These are phyloP conservation scores for Saturnispora halmiae DNA, from an alignment of 805 yeast species.

Conservation along the genomic window DNA sequence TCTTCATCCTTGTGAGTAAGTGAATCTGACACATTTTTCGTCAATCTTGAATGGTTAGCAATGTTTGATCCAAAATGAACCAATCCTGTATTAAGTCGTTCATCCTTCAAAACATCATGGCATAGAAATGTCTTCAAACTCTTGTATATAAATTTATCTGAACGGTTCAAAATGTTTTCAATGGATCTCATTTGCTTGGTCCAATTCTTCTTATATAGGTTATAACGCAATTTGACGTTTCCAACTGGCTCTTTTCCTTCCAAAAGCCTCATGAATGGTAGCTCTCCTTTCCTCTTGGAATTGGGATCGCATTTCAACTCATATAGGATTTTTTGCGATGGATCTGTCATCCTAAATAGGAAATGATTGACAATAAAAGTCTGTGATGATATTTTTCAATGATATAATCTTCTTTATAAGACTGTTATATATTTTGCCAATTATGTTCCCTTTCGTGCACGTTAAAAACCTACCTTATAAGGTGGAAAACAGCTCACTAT, in stretches of 20 bases:
- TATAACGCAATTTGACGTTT: constrained; percentile 33
- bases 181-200: constrained; percentile 25
- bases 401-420: not conserved
- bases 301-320: constrained; percentile 18
- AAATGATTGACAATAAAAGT: too few species aligned
- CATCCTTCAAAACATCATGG: constrained; percentile 18
- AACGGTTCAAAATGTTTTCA: constrained; percentile 23
- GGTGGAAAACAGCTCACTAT: constrained; percentile 37
- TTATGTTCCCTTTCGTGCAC: constrained; percentile 31
- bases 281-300: constrained; percentile 5
- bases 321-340: constrained; percentile 27
- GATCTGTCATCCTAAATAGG: not conserved
- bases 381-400: too few species aligned
- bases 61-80: constrained; percentile 36
- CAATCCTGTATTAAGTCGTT: constrained; percentile 30
- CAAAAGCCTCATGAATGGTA: constrained; percentile 36
- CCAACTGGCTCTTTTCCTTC: constrained; percentile 36
- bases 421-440: not conserved
- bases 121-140: constrained; percentile 24
- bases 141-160: constrained; percentile 30
- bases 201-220: constrained; percentile 35
- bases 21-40: constrained; percentile 21
- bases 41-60: constrained; percentile 31
- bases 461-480: constrained; percentile 53
- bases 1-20: constrained; percentile 7